Base-by-base conservation (phyloP, 257 asterid species). In the Rubia yunnanensis region DNA sequence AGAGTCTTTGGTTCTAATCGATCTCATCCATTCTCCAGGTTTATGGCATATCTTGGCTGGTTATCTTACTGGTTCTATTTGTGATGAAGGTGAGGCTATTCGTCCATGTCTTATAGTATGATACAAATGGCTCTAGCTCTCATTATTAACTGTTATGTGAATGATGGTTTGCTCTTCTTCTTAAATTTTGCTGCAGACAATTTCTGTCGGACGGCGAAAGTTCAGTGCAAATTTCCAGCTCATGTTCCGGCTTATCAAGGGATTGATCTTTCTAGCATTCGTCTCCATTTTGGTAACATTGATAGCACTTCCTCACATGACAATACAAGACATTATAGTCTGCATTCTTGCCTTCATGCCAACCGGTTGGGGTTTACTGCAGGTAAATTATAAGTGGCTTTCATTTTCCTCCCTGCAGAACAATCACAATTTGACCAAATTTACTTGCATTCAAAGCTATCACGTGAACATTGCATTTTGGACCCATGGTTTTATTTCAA, bases 271-370 rank as follows among this genome's bases (percentile, higher is more conserved):
- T 61, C 80, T 92, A 64, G 84, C 97, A 39, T 92, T 92, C 72
- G 46, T 92, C 46, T 60, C 97, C 31, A 83, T 89, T 78, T 78
- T 92, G 72, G 96, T 72, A 59, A 87, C 85, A 46, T 72, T 92
- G 81, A 79, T 92, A 27, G 89, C 87, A 10, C 81, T 92, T 20
- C 85, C 94, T 20, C 85, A 79, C 77, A 89, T 92, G 97, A 81
- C 94, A 18, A 82, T 74, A 7, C 81, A 66, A 80, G 97, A 92
- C 75, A 83, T 89, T 41, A 61, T 92, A 24, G 96, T 92, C 32
- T 92, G 98, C 79, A 46, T 92, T 71, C 96, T 92, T 14, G 98
- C 88, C 72, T 92, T 92, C 94, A 77, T 92, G 94, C 98, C 97
- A 5, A 89, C 98, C 18, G 97, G 98, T 44, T 92, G 97, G 98